Percentiles rank a stretch among this genome's conserved stretches.
Conservation (phyloP, 2,329 filamentous ascomycete genomes). For the Mycogone perniciosa region DNA sequence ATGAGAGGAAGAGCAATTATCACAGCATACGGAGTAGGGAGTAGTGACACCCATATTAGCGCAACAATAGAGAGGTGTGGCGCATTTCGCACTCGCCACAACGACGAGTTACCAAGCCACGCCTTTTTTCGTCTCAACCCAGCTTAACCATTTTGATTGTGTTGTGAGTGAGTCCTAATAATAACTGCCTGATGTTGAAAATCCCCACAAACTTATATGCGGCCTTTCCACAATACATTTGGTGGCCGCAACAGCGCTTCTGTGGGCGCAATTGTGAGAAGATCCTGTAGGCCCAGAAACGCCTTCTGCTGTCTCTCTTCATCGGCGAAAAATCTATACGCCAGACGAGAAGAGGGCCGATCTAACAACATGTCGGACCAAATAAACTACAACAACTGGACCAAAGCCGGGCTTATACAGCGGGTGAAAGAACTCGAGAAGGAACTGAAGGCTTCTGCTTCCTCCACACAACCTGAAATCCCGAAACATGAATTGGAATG, state of each 20-base stretch:
- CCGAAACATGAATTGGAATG: not conserved
- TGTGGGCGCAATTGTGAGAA: conserved; percentile 16
- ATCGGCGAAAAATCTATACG: conserved; percentile 5
- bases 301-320: conserved; percentile 10
- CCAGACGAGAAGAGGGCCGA: not conserved
- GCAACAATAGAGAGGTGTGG: conserved; percentile 1
- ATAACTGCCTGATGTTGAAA: not conserved
- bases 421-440: conserved; percentile 62
- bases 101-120: not conserved
- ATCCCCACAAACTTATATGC: conserved; percentile 20
- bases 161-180: not conserved
- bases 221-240: conserved; percentile 18
- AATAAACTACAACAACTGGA: conserved; percentile 58
- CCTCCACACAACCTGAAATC: not conserved
- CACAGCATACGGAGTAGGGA: too few relatives aligned
- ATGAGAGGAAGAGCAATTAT: too few relatives aligned
- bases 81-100: conserved; percentile 10
- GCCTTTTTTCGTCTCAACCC: too few relatives aligned
- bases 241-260: conserved; percentile 20
- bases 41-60: too few relatives aligned
- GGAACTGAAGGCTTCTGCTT: conserved; percentile 44
- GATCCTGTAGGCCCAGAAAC: conserved; percentile 4
- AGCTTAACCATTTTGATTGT: not conserved
- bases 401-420: conserved; percentile 59
- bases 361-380: conserved; percentile 25